These are phyloP conservation scores for Moesziomyces parantarcticus DNA, from an alignment of 1,284 basidiomycete species.

Conservation along the genomic window DNA sequence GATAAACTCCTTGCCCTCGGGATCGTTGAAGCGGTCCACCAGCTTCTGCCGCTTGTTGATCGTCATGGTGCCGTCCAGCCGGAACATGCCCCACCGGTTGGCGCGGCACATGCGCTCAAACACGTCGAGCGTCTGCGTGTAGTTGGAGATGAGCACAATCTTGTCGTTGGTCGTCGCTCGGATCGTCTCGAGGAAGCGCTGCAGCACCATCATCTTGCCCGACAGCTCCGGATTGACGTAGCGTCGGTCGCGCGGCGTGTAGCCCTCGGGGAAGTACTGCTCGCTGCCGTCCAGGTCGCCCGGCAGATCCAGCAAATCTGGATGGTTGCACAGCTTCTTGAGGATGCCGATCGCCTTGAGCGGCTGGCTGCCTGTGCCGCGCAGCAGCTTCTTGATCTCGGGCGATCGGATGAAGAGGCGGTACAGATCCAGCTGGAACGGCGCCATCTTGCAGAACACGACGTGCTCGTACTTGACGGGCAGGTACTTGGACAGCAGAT, in stretches of 20 bases:
- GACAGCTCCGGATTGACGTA: constrained; percentile 58
- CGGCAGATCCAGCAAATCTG: constrained; percentile 88
- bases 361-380: constrained; percentile 91
- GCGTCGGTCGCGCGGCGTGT: constrained; percentile 71
- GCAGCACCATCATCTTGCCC: constrained; percentile 82
- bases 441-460: constrained; percentile 91
- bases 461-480: constrained; percentile 99
- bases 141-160: constrained; percentile 98
- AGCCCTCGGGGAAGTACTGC: constrained; percentile 84
- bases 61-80: constrained; percentile 92
- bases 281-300: constrained; percentile 88
- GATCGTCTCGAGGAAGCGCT: constrained; percentile 70
- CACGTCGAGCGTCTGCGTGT: constrained; percentile 94
- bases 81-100: constrained; percentile 86
- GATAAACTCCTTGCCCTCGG: constrained; percentile 91
- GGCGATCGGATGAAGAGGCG: constrained; percentile 92
- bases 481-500: constrained; percentile 94
- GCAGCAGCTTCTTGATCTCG: constrained; percentile 89
- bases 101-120: constrained; percentile 66
- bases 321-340: constrained; percentile 98
- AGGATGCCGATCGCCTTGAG: constrained; percentile 96
- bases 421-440: constrained; percentile 89
- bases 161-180: constrained; percentile 76
- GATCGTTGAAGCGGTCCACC: constrained; percentile 97
- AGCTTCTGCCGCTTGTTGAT: constrained; percentile 96